Evolutionary conservation across 495 filamentous ascomycete species (phyloP).

Genomic region (Podospora didyma): DNA sequence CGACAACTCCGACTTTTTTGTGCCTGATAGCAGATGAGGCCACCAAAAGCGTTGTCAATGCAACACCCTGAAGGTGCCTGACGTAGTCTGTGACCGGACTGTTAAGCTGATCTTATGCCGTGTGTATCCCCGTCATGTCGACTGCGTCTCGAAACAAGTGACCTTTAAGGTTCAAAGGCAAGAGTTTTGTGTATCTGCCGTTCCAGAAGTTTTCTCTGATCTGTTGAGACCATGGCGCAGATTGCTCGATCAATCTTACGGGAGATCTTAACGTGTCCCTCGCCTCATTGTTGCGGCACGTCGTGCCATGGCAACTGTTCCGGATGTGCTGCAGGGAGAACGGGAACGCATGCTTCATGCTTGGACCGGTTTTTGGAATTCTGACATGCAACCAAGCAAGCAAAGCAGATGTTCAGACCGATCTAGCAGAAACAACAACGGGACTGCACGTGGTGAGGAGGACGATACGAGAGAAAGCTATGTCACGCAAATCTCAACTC

Average conservation of each 20-base stretch:
- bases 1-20: constrained; percentile 31
- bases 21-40: constrained; percentile 31
- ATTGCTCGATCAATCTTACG: constrained; percentile 15
- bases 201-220: constrained; percentile 30
- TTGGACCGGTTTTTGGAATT: constrained; percentile 17
- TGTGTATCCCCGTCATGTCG: constrained; percentile 26
- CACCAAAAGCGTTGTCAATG: constrained; percentile 33
- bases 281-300: constrained; percentile 7
- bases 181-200: constrained; percentile 1
- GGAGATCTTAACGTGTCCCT: constrained; percentile 17
- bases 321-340: constrained; percentile 23
- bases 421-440: constrained; percentile 1
- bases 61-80: constrained; percentile 23
- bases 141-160: constrained; percentile 26
- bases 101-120: constrained; percentile 47
- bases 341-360: constrained; percentile 13
- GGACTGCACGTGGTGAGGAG: not conserved
- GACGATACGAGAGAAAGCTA: too few species aligned
- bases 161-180: constrained; percentile 15
- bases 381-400: not conserved
- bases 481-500: not conserved
- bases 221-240: constrained; percentile 14
- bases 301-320: constrained; percentile 16
- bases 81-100: constrained; percentile 47
- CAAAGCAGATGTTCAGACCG: not conserved